A percentile compares a stretch with the other conserved stretches of the same genome.
phyloP scores from a whole-genome alignment of 495 filamentous ascomycete species.

The Paragyromitra xinjiangensis region DNA sequence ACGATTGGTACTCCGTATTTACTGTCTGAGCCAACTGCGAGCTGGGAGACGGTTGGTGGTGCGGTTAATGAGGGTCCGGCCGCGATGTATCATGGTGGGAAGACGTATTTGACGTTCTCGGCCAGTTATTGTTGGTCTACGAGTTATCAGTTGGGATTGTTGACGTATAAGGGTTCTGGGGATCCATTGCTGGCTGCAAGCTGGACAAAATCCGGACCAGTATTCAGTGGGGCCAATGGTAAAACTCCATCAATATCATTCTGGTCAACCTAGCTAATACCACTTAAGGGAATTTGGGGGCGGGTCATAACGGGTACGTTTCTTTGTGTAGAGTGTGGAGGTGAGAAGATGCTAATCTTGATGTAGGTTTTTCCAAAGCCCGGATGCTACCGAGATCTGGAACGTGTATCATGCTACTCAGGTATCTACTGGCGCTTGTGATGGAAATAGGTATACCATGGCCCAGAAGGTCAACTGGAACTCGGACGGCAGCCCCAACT shows the following conservation, averaged over 20 bases:
- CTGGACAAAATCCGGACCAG: constrained; percentile 62
- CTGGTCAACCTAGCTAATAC: too few relatives aligned
- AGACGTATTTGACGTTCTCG: constrained; percentile 63
- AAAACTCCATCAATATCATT: too few relatives aligned
- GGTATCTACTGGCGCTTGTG: constrained; percentile 60
- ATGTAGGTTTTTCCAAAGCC: constrained; percentile 61
- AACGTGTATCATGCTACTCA: constrained; percentile 65
- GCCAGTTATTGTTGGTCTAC: constrained; percentile 66
- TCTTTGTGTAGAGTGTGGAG: background rate
- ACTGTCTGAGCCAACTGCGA: constrained; percentile 61
- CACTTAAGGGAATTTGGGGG: constrained; percentile 61
- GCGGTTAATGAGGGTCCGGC: constrained; percentile 68
- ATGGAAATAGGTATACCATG: constrained; percentile 64
- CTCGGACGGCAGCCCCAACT: constrained; percentile 62
- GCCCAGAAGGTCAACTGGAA: constrained; percentile 63
- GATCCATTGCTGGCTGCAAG: constrained; percentile 59
- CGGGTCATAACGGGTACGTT: constrained; percentile 63
- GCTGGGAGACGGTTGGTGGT: constrained; percentile 64
- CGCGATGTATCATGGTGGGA: constrained; percentile 61
- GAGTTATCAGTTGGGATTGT: constrained; percentile 64
- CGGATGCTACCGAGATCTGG: constrained; percentile 63
- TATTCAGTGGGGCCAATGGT: constrained; percentile 59
- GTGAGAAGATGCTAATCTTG: background rate
- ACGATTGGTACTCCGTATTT: constrained; percentile 55
- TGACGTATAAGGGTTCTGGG: constrained; percentile 61